Base-by-base conservation (phyloP, 768 basidiomycete genomes). In the Boletus barrowsii region DNA sequence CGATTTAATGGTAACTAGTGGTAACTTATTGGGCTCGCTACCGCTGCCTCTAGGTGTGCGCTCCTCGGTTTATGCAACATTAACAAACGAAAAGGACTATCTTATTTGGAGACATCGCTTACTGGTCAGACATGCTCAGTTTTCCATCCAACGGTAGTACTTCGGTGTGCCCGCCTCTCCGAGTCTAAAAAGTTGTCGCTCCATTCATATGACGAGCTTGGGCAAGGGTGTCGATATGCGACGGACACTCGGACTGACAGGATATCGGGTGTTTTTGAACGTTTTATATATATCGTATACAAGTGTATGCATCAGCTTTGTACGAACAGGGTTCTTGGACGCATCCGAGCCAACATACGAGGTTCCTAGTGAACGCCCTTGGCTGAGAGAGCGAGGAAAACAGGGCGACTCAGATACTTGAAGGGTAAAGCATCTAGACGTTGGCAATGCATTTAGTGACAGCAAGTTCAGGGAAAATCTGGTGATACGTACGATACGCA, bases 381-480 rank as follows among this genome's bases (percentile, higher is more conserved):
- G 62, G 66, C 22, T 26, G 26, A 26, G 26, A 26, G 24, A 26
- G 26, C 26, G 13, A 15, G n/a, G 9, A 10, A n/a, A 20, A 26
- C 1, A 54, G 20, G 14, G 11, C 26, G 53, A 71, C 76, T 85
- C 74, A 90, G 72, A 90, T 87, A 68, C 77, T 86, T 68, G 90
- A 93, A 47, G 92, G 92, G 76, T 93, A 95, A 63, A 95, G 84
- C 93, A 95, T 95, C 91, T 93, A 30, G 7, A 15, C 2, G 8
- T 10, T 44, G 5, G 9, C 17, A 3, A 13, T 17, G 15, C 2
- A 8, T 29, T 62, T 35, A 41, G 2, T 15, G 14, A 20, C 36
- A 6, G 4, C 17, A 5, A 8, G 17, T 26, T 24, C 39, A 42
- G 29, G 9, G 6, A 29, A 30, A 48, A 18, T 17, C 3, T 15